phyloP scores from a whole-genome alignment of 108 stramenopile genomes.

The Pelagomonas calceolata region DNA sequence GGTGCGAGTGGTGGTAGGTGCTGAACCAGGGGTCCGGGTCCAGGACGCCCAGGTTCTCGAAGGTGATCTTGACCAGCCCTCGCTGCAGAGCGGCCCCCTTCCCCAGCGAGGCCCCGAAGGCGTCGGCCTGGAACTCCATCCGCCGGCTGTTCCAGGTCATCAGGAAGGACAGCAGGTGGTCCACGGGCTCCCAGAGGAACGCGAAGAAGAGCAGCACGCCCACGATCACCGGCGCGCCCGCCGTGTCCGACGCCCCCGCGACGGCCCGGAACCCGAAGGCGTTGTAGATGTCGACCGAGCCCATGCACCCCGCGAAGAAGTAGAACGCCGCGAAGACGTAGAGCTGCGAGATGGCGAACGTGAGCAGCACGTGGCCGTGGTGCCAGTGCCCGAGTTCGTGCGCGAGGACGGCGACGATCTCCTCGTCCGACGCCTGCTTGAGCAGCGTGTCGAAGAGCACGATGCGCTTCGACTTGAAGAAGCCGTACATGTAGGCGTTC shows the following conservation, averaged over 20 bases:
- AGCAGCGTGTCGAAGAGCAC: slow-evolving; percentile 96
- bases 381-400: slow-evolving; percentile 83
- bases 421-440: slow-evolving; percentile 63
- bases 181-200: slow-evolving; percentile 89
- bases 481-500: slow-evolving; percentile 98
- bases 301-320: slow-evolving; percentile 65
- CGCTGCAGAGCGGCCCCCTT: slow-evolving; percentile 67
- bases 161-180: slow-evolving; percentile 75
- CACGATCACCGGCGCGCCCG: slow-evolving; percentile 67
- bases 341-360: slow-evolving; percentile 75
- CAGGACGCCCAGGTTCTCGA: slow-evolving; percentile 89
- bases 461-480: slow-evolving; percentile 93
- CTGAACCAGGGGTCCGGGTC: slow-evolving; percentile 75
- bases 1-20: slow-evolving; percentile 90
- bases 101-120: slow-evolving; percentile 68
- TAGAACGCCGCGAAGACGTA: slow-evolving; percentile 80
- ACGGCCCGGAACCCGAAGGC: slow-evolving; percentile 86
- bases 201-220: slow-evolving; percentile 79
- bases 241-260: slow-evolving; percentile 12
- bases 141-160: slow-evolving; percentile 74
- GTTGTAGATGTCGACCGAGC: slow-evolving; percentile 56
- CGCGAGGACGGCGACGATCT: slow-evolving; percentile 86
- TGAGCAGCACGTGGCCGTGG: slow-evolving; percentile 84
- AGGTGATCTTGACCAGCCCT: slow-evolving; percentile 86
- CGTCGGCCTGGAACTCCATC: slow-evolving; percentile 85